phyloP scores from a whole-genome alignment of 2,329 filamentous ascomycete genomes.

The Penicillium glabrum region DNA sequence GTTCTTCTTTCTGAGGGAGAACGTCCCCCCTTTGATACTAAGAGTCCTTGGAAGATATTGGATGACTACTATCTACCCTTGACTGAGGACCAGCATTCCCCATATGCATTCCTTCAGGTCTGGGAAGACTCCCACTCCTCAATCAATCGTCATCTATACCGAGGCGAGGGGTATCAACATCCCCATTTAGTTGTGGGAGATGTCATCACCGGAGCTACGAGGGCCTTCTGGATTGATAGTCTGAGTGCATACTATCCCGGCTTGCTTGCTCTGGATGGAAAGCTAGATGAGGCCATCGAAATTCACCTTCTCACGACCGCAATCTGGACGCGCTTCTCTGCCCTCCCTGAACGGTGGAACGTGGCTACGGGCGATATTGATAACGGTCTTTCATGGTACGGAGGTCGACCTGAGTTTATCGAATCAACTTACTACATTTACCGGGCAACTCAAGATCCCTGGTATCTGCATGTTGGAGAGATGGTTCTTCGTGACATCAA shows the following conservation, averaged over 20 bases:
- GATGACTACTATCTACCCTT: conserved; percentile 66
- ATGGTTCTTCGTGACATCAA: conserved; percentile 91
- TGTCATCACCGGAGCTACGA: conserved; percentile 79
- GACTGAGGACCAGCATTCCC: conserved; percentile 64
- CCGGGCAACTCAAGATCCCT: conserved; percentile 86
- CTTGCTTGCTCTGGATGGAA: conserved; percentile 78
- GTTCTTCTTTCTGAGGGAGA: conserved; percentile 79
- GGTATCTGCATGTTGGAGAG: conserved; percentile 94
- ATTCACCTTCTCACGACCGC: conserved; percentile 89
- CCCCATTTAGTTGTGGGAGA: conserved; percentile 94
- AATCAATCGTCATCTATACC: conserved; percentile 89
- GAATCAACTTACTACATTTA: conserved; percentile 98
- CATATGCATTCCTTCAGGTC: conserved; percentile 74
- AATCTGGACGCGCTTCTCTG: conserved; percentile 92
- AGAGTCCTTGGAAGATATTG: conserved; percentile 51
- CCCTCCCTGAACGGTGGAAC: conserved; percentile 92
- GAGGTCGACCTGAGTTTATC: conserved; percentile 91
- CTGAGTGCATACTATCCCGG: conserved; percentile 94
- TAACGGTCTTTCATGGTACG: conserved; percentile 89
- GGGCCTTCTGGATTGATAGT: conserved; percentile 94
- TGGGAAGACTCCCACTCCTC: conserved; percentile 86
- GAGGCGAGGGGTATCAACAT: conserved; percentile 70
- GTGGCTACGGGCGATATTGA: conserved; percentile 81
- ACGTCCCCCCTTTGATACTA: conserved; percentile 32
- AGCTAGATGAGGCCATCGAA: conserved; percentile 86